Conservation (phyloP, 164 flowering plant genomes). For the Piper longum region DNA sequence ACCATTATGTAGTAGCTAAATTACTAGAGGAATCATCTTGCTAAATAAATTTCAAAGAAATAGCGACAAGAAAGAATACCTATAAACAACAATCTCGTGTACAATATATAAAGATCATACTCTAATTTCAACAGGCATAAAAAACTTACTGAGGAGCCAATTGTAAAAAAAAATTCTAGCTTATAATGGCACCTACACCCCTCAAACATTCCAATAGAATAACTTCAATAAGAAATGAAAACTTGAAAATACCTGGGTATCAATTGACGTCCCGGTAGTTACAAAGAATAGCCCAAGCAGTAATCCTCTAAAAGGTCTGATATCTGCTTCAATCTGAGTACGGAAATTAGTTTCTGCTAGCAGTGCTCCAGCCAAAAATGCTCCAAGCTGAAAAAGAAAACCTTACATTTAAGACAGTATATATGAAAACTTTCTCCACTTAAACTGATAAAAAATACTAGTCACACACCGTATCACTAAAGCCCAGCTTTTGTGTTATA, state of each 20-base stretch:
- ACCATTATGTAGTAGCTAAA: too few species aligned
- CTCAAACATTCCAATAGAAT: too few species aligned
- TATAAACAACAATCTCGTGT: too few species aligned
- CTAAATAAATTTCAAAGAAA: too few species aligned
- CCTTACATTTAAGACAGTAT: conserved; percentile 29
- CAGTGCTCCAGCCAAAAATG: conserved; percentile 92
- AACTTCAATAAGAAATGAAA: too few species aligned
- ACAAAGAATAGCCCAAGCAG: conserved; percentile 94
- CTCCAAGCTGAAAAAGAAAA: conserved; percentile 80
- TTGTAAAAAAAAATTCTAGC: too few species aligned
- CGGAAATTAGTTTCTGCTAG: conserved; percentile 96
- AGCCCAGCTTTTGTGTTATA: conserved; percentile 80
- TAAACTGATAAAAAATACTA: background rate
- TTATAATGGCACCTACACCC: too few species aligned
- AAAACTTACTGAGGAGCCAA: too few species aligned
- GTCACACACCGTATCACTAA: conserved; percentile 79
- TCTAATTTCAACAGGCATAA: too few species aligned
- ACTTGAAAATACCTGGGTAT: conserved; percentile 49
- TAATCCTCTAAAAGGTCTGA: conserved; percentile 91
- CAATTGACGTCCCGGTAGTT: conserved; percentile 90
- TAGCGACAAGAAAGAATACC: too few species aligned
- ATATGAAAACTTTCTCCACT: background rate
- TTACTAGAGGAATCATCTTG: too few species aligned
- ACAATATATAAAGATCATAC: too few species aligned
- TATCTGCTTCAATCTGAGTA: conserved; percentile 98